Percentiles rank a stretch among this genome's conserved stretches.
These are phyloP conservation scores for Capsella bursapastoris DNA, from an alignment of 345 rosid species.

Conservation along the genomic window DNA sequence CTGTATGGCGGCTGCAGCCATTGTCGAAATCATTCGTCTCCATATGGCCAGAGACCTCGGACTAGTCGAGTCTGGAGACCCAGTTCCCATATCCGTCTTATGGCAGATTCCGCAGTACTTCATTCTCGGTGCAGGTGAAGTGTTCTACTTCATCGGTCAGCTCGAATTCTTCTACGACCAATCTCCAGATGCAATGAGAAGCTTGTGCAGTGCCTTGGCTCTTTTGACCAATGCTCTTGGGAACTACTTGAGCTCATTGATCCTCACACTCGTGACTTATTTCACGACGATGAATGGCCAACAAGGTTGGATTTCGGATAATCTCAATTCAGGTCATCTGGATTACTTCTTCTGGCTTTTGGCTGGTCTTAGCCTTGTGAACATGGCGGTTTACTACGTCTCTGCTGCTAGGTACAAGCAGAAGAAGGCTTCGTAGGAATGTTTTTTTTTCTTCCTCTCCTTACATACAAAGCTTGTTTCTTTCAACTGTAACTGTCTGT, in stretches of 20 bases:
- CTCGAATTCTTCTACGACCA: constrained; percentile 94
- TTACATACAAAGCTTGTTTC: constrained; percentile 29
- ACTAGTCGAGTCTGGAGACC: constrained; percentile 51
- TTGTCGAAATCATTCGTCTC: constrained; percentile 74
- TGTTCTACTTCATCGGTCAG: constrained; percentile 79
- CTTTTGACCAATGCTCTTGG: constrained; percentile 82
- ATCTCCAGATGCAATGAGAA: constrained; percentile 95
- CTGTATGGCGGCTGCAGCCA: constrained; percentile 82
- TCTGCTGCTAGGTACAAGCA: constrained; percentile 75
- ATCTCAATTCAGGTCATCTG: constrained; percentile 85
- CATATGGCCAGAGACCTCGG: constrained; percentile 77
- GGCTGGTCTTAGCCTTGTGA: constrained; percentile 73
- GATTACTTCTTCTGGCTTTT: constrained; percentile 96
- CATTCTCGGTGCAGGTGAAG: constrained; percentile 89
- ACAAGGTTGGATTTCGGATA: constrained; percentile 88
- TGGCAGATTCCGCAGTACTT: constrained; percentile 97
- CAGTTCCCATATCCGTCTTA: constrained; percentile 74
- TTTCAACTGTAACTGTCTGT: constrained; percentile 23
- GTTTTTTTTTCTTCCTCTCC: background rate
- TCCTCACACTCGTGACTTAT: constrained; percentile 73
- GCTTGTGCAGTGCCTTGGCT: constrained; percentile 78
- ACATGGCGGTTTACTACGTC: constrained; percentile 65
- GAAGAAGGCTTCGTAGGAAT: constrained; percentile 58
- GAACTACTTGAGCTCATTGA: constrained; percentile 81
- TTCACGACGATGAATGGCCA: constrained; percentile 65